Evolutionary conservation across 768 basidiomycete species (phyloP).

Genomic region (Suillus cothurnatus): DNA sequence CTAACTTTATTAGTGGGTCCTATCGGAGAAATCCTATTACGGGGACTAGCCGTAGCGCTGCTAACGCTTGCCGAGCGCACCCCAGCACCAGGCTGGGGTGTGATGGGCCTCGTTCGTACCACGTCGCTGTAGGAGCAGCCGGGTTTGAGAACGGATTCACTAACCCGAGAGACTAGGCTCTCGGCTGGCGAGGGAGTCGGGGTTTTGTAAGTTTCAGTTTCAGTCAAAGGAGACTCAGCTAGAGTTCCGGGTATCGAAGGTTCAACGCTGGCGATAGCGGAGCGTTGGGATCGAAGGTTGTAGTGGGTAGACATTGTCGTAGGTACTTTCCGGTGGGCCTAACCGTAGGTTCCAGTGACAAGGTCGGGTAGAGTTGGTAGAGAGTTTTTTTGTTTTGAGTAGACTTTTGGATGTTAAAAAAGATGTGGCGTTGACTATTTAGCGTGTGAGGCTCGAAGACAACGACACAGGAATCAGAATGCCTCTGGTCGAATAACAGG

Average conservation of each 20-base stretch:
- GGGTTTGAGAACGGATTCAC: not conserved
- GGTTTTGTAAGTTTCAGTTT: not conserved
- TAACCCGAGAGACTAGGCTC: not conserved
- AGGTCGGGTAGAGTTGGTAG: not conserved
- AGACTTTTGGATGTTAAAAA: not conserved
- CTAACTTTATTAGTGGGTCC: too few species aligned
- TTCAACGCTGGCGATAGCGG: not conserved
- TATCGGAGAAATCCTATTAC: too few species aligned
- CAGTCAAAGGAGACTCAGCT: not conserved
- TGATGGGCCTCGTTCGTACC: constrained; percentile 1
- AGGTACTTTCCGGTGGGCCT: not conserved
- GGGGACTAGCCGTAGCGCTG: too few species aligned
- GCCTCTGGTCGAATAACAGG: too few species aligned
- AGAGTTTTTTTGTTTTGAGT: not conserved
- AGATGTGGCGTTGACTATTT: not conserved
- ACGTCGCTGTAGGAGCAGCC: not conserved
- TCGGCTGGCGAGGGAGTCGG: not conserved
- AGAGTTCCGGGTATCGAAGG: not conserved
- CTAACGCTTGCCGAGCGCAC: too few species aligned
- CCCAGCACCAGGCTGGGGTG: too few species aligned
- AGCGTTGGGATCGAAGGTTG: not conserved
- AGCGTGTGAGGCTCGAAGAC: not conserved
- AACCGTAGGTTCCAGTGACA: not conserved
- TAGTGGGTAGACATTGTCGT: not conserved
- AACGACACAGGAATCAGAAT: too few species aligned